phyloP scores from a whole-genome alignment of 352 stramenopile genomes.

The Globisporangium radiosum region DNA sequence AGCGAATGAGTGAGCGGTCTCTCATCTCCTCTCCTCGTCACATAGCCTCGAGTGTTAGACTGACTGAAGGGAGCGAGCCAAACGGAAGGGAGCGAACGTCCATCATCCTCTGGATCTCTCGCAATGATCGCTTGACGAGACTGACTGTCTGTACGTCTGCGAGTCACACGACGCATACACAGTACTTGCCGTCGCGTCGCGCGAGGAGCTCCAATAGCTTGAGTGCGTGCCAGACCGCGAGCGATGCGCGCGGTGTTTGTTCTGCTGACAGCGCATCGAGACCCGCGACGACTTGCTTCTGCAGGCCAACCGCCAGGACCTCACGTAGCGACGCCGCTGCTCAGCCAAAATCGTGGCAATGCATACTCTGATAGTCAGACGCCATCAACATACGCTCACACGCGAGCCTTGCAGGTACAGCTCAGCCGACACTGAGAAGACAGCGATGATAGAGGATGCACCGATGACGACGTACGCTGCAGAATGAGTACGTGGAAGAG shows the following conservation, averaged over 20 bases:
- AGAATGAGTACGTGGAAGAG: slow-evolving; percentile 43
- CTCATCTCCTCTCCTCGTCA: neutral
- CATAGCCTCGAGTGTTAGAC: neutral
- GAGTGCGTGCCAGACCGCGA: slow-evolving; percentile 44
- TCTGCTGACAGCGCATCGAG: slow-evolving; percentile 13
- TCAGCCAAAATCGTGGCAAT: neutral
- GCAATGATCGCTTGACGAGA: neutral
- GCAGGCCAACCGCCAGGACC: slow-evolving; percentile 22
- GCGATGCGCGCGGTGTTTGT: neutral
- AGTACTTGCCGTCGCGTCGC: slow-evolving; percentile 24
- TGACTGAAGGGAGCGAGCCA: too few species aligned
- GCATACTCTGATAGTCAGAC: neutral
- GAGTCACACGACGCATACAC: neutral
- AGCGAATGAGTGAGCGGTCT: too few species aligned
- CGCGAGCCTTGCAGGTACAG: too few species aligned
- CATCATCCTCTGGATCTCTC: neutral
- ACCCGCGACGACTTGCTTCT: slow-evolving; percentile 29
- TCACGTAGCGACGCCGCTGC: slow-evolving; percentile 11
- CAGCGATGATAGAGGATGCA: too few species aligned
- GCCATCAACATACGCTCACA: too few species aligned
- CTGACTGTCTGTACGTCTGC: too few species aligned
- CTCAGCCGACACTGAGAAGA: too few species aligned
- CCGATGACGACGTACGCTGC: slow-evolving; percentile 17
- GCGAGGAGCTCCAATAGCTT: slow-evolving; percentile 43
- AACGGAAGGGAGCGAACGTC: neutral